Percentiles rank a stretch among this genome's conserved stretches.
These are phyloP conservation scores for Sporobolus alterniflorus DNA, from an alignment of 202 grass and related monocot species.

Conservation along the genomic window DNA sequence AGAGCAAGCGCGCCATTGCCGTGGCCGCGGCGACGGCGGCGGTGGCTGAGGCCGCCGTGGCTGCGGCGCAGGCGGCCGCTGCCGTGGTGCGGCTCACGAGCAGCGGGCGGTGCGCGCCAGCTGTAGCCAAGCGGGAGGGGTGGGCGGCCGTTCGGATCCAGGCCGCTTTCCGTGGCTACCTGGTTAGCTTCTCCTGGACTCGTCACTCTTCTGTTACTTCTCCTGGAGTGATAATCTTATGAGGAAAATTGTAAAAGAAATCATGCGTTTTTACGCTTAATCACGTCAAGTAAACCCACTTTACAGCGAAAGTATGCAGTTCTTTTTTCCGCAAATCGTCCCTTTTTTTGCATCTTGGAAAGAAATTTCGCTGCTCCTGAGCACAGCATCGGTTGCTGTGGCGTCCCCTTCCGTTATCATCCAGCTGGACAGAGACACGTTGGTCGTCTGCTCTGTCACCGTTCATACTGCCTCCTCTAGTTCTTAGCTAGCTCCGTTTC, in stretches of 20 bases:
- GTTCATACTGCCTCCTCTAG: slow-evolving; percentile 27
- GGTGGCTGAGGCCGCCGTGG: slow-evolving; percentile 78
- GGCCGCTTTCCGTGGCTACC: slow-evolving; percentile 91
- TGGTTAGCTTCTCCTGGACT: slow-evolving; percentile 56
- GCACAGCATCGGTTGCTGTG: background rate
- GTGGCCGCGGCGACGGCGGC: slow-evolving; percentile 80
- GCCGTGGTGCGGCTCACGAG: slow-evolving; percentile 81
- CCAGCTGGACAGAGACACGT: background rate
- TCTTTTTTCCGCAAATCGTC: background rate
- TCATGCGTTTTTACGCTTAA: background rate
- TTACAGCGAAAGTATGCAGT: background rate
- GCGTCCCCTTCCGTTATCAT: background rate
- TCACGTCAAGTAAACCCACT: background rate
- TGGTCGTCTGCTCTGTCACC: slow-evolving; percentile 16
- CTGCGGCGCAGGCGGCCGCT: slow-evolving; percentile 73
- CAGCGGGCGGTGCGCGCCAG: slow-evolving; percentile 43
- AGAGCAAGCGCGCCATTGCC: slow-evolving; percentile 85
- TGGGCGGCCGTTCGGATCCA: slow-evolving; percentile 82
- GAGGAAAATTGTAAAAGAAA: background rate
- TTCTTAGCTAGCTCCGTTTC: slow-evolving; percentile 33
- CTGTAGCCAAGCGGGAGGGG: slow-evolving; percentile 53
- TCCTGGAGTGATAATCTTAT: background rate
- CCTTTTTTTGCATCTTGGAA: background rate
- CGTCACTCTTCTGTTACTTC: background rate
- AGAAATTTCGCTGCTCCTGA: background rate